A percentile compares a stretch with the other conserved stretches of the same genome.
Evolutionary conservation across 1,139 yeast genomes (phyloP).

Genomic region (Scheffersomyces titani): DNA sequence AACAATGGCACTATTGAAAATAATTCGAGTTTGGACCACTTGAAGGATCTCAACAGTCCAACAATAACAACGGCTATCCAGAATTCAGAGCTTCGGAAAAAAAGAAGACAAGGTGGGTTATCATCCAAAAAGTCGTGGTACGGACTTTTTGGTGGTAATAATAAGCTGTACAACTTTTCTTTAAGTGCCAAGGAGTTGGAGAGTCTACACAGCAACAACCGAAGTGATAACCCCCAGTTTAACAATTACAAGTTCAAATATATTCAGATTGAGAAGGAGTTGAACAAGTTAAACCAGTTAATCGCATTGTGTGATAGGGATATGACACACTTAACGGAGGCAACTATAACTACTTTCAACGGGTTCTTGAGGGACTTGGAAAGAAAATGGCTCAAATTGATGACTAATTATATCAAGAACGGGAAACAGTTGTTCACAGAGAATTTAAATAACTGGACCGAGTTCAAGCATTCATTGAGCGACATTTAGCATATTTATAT

Average conservation of each 20-base stretch:
- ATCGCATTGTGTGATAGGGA: slow-evolving; percentile 40
- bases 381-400: slow-evolving; percentile 41
- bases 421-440: slow-evolving; percentile 42
- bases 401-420: slow-evolving; percentile 38
- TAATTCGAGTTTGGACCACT: slow-evolving; percentile 22
- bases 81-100: slow-evolving; percentile 27
- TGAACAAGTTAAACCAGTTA: slow-evolving; percentile 43
- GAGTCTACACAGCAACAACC: background rate
- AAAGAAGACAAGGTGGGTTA: slow-evolving; percentile 17
- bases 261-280: slow-evolving; percentile 41
- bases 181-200: slow-evolving; percentile 9
- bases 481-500: background rate
- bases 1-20: background rate
- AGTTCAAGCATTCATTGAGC: slow-evolving; percentile 24
- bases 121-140: slow-evolving; percentile 43
- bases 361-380: slow-evolving; percentile 38
- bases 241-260: slow-evolving; percentile 24
- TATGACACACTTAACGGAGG: slow-evolving; percentile 35
- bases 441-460: slow-evolving; percentile 40
- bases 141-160: slow-evolving; percentile 46
- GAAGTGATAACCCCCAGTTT: background rate
- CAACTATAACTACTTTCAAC: slow-evolving; percentile 30
- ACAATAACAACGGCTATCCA: slow-evolving; percentile 40
- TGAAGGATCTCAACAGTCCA: slow-evolving; percentile 42
- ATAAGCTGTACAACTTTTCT: slow-evolving; percentile 9